Base-by-base conservation (phyloP, 176 grass and related monocot species). In the Paspalum notatum region DNA sequence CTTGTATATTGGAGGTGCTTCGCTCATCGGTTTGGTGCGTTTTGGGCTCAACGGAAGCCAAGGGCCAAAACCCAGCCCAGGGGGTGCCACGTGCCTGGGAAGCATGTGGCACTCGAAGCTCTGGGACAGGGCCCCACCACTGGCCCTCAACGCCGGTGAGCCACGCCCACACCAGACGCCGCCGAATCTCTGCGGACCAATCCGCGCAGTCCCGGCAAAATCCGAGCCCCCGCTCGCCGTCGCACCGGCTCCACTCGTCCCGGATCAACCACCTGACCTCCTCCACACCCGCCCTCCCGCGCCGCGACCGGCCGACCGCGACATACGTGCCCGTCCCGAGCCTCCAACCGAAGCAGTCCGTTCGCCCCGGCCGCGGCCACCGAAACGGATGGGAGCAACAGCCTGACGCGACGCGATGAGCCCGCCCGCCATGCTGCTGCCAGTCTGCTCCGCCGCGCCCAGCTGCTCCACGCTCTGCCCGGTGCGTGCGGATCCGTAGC, bases 391-490 rank as follows among this genome's bases (percentile, higher is more conserved):
- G 76, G 67, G 38, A 78, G 59, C 57, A 52, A 21, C 53, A 63
- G 59, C 74, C 68, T 80, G 76, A 80, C 49, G 86, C 47, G 76
- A 80, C 49, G 86, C 47, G 46, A 66, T 66, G 76, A 66, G 62
- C 67, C 75, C 44, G 83, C 66, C 81, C 59, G 72, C 76, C 71
- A 90, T 86, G 87, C 89, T 96, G 65, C 84, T 86, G 18, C 87
- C 90, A 44, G 76, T 91, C 76, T 90, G 88, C 88, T 87, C 91
- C 59, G 80, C 91, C 76, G 86, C 84, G 67, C 81, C 76, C 21
- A 68, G 46, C 84, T 90, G 87, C 80, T 83, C 90, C 62, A 82
- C 87, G 0, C 76, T 91, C 73, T 87, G 82, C 63, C 83, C 87
- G 15, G 80, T 80, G 71, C 62, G 24, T 41, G 11, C 20, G 41